Conservation (phyloP, 306 rosid genomes). For the Citrullus mucosospermus region DNA sequence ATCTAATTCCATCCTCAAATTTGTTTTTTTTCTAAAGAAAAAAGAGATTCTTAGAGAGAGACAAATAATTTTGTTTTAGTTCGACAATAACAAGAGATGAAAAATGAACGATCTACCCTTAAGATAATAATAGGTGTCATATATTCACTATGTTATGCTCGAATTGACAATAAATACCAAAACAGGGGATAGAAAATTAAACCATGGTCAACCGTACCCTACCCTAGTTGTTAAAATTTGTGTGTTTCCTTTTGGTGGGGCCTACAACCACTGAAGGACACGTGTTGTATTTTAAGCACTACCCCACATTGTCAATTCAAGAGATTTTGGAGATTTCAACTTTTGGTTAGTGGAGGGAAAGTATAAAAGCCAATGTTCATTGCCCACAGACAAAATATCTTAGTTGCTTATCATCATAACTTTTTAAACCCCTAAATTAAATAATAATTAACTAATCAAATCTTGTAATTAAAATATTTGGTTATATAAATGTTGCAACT, state of each 20-base stretch:
- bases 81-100: too few species aligned
- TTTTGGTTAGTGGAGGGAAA: slow-evolving; percentile 2
- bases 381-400: neutral
- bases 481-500: neutral
- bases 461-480: neutral
- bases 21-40: too few species aligned
- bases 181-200: too few species aligned
- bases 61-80: too few species aligned
- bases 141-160: too few species aligned
- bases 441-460: neutral
- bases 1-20: too few species aligned
- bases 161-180: too few species aligned
- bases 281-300: neutral
- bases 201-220: neutral
- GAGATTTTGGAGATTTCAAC: slow-evolving; percentile 5
- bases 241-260: neutral
- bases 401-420: neutral
- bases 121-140: too few species aligned
- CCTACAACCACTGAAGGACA: neutral
- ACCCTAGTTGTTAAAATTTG: neutral
- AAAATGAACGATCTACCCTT: too few species aligned
- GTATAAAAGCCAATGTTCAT: neutral
- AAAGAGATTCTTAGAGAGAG: too few species aligned
- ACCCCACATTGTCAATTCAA: slow-evolving; percentile 7
- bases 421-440: neutral